These are phyloP conservation scores for Mycena venus DNA, from an alignment of 768 basidiomycete species.

Conservation along the genomic window DNA sequence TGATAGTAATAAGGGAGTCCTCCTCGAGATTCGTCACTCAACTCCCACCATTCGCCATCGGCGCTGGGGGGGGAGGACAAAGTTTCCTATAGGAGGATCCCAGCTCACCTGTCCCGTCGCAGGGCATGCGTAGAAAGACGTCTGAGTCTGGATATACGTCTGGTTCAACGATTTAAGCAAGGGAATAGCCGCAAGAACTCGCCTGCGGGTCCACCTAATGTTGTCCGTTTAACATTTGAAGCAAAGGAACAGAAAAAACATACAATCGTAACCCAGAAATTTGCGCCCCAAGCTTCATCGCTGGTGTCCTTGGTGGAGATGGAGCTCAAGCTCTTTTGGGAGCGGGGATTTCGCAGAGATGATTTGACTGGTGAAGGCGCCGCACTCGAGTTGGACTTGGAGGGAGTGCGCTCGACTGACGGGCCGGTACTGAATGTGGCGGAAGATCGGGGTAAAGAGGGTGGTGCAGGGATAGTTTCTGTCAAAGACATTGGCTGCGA, in stretches of 20 bases:
- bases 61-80: constrained; percentile 89
- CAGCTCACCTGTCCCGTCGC: constrained; percentile 65
- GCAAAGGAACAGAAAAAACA: too few species aligned
- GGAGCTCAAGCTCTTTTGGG: constrained; percentile 35
- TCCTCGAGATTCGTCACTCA: constrained; percentile 76
- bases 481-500: constrained; percentile 28
- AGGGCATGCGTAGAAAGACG: constrained; percentile 93
- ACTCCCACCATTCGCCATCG: constrained; percentile 97
- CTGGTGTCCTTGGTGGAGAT: constrained; percentile 42
- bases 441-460: constrained; percentile 30
- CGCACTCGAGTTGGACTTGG: constrained; percentile 15
- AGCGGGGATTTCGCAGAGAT: constrained; percentile 41
- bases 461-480: constrained; percentile 20
- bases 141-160: constrained; percentile 58
- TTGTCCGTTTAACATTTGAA: too few species aligned
- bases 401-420: constrained; percentile 18
- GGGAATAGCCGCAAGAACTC: constrained; percentile 42
- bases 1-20: constrained; percentile 95
- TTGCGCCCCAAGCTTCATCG: constrained; percentile 80
- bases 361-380: constrained; percentile 41
- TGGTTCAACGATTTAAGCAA: constrained; percentile 22
- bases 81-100: constrained; percentile 84
- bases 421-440: constrained; percentile 26
- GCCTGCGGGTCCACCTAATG: constrained; percentile 88
- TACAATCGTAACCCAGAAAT: constrained; percentile 88